Evolutionary conservation across 1,284 basidiomycete genomes (phyloP).

Genomic region (Inonotus hispidus): DNA sequence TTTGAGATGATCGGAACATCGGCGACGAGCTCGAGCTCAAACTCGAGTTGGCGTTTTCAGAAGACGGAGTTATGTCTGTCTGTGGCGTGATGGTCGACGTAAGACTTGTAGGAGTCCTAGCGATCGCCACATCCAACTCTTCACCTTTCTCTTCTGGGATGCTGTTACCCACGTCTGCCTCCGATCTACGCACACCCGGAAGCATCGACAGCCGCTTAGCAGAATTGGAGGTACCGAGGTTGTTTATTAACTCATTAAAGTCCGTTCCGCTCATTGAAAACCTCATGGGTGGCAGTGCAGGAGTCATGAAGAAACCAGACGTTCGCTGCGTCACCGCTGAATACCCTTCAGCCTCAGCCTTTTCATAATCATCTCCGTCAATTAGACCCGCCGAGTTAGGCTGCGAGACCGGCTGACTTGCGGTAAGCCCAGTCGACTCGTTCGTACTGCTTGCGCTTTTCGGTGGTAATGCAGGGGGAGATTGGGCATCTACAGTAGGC

Average conservation of each 20-base stretch:
- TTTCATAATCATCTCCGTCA: slow-evolving; percentile 29
- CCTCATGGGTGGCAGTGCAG: slow-evolving; percentile 75
- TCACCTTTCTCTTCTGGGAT: slow-evolving; percentile 32
- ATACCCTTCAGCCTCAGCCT: slow-evolving; percentile 28
- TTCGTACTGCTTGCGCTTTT: slow-evolving; percentile 29
- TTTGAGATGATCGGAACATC: neutral
- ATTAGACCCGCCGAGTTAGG: slow-evolving; percentile 20
- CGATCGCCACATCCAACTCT: slow-evolving; percentile 22
- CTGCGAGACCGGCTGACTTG: slow-evolving; percentile 20
- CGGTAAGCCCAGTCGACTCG: slow-evolving; percentile 17
- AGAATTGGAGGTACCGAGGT: slow-evolving; percentile 42
- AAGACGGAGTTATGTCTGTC: slow-evolving; percentile 16
- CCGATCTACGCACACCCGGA: slow-evolving; percentile 10
- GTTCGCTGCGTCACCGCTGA: slow-evolving; percentile 60
- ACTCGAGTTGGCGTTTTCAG: neutral
- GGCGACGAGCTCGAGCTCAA: neutral
- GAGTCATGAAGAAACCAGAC: slow-evolving; percentile 70
- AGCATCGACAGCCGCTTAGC: slow-evolving; percentile 39
- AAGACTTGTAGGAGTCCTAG: slow-evolving; percentile 31
- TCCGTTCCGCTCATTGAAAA: slow-evolving; percentile 78
- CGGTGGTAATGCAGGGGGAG: slow-evolving; percentile 47
- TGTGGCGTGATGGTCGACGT: slow-evolving; percentile 19
- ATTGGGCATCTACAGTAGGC: slow-evolving; percentile 21
- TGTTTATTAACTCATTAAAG: slow-evolving; percentile 65
- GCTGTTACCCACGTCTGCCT: slow-evolving; percentile 20